A percentile compares a stretch with the other conserved stretches of the same genome.
phyloP scores from a whole-genome alignment of 73 alveolate genomes.

The Loxodes magnus region DNA sequence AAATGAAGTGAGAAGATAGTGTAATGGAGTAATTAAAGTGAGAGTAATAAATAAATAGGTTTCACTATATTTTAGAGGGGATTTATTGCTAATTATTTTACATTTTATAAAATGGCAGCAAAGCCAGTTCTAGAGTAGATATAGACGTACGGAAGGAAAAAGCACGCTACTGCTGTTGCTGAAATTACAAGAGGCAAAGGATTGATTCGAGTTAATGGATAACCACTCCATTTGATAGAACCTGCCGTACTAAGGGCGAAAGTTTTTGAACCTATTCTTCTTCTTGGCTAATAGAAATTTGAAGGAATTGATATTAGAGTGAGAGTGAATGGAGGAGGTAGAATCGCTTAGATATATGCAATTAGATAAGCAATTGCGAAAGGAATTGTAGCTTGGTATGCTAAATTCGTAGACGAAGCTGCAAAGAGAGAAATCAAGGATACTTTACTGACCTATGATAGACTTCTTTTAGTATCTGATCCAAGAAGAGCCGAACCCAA shows the following conservation, averaged over 20 bases:
- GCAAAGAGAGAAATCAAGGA: constrained; percentile 81
- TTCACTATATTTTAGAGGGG: too few relatives aligned
- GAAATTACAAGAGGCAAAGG: constrained; percentile 81
- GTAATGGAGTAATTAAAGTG: too few relatives aligned
- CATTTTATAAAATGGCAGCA: too few relatives aligned
- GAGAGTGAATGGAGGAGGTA: constrained; percentile 91
- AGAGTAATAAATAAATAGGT: too few relatives aligned
- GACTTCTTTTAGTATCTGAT: constrained; percentile 85
- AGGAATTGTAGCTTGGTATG: constrained; percentile 80
- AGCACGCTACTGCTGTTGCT: constrained; percentile 94
- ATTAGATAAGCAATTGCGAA: constrained; percentile 91
- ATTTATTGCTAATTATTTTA: too few relatives aligned
- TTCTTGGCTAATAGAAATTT: constrained; percentile 80
- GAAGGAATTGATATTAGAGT: constrained; percentile 77
- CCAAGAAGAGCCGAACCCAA: constrained; percentile 92
- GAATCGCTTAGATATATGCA: constrained; percentile 82
- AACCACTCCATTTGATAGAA: constrained; percentile 76
- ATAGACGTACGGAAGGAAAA: constrained; percentile 92
- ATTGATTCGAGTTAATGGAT: constrained; percentile 77
- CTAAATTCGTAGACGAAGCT: constrained; percentile 79
- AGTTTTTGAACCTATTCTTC: constrained; percentile 82
- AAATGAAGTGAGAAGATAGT: too few relatives aligned
- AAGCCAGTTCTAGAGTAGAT: too few relatives aligned
- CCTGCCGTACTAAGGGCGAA: constrained; percentile 80
- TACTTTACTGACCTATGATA: constrained; percentile 79